These are phyloP conservation scores for Lepiota venenata DNA, from an alignment of 768 basidiomycete species.

Conservation along the genomic window DNA sequence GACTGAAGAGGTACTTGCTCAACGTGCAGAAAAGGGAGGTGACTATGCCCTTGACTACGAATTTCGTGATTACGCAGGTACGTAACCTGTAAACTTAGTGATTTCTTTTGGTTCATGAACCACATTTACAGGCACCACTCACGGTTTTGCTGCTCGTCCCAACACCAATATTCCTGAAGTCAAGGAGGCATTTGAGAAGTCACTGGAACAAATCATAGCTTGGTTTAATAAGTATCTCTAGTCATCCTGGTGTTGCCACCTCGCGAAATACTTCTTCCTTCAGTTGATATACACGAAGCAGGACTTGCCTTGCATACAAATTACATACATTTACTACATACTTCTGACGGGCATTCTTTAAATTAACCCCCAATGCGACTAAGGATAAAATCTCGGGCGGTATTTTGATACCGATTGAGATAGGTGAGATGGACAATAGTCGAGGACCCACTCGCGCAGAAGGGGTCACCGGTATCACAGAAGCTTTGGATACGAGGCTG, in stretches of 20 bases:
- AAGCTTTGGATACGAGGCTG: constrained; percentile 19
- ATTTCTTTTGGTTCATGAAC: too few species aligned
- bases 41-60: too few species aligned
- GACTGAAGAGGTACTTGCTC: too few species aligned
- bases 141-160: constrained; percentile 43
- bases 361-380: constrained; percentile 20
- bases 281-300: too few species aligned
- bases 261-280: too few species aligned
- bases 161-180: constrained; percentile 32
- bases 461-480: constrained; percentile 23
- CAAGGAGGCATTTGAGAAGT: constrained; percentile 36
- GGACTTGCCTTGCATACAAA: too few species aligned
- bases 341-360: too few species aligned
- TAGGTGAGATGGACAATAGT: constrained; percentile 19
- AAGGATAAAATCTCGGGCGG: constrained; percentile 21
- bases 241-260: too few species aligned
- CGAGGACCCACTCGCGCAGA: constrained; percentile 21
- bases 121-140: constrained; percentile 31
- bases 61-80: too few species aligned
- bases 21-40: too few species aligned
- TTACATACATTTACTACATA: too few species aligned
- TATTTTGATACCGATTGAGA: constrained; percentile 20
- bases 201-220: constrained; percentile 37
- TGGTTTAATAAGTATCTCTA: constrained; percentile 38
- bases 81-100: too few species aligned